A percentile compares a stretch with the other conserved stretches of the same genome.
Conservation (phyloP, 192 early-diverging fungal species). For the Radiomyces spectabilis region DNA sequence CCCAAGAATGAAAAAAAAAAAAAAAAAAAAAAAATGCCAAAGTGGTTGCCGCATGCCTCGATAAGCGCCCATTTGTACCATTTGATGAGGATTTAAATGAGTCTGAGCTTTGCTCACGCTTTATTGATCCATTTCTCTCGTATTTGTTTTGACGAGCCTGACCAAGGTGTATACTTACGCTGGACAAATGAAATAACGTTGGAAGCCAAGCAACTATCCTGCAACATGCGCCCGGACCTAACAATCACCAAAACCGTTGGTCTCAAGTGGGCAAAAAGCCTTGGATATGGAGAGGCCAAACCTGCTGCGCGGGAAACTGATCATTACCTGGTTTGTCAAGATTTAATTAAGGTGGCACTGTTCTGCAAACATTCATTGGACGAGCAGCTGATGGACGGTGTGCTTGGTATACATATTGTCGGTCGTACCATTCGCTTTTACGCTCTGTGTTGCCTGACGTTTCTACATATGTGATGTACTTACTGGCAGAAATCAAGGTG, state of each 20-base stretch:
- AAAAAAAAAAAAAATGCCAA: conserved; percentile 1
- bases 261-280: conserved; percentile 2
- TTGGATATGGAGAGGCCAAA: conserved; percentile 4
- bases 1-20: too few relatives aligned
- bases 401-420: background rate
- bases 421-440: background rate
- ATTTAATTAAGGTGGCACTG: background rate
- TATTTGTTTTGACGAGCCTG: background rate
- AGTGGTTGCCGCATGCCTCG: conserved; percentile 1
- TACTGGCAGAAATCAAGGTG: background rate
- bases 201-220: background rate
- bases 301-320: background rate
- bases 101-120: conserved; percentile 1
- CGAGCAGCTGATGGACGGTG: background rate
- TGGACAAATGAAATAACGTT: conserved; percentile 2
- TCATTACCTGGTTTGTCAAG: conserved; percentile 1
- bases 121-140: conserved; percentile 4
- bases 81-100: background rate
- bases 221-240: conserved; percentile 4
- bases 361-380: background rate
- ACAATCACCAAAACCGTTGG: background rate
- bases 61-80: too few relatives aligned
- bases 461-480: background rate
- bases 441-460: background rate
- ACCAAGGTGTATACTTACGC: background rate